Percentiles rank a stretch among this genome's conserved stretches.
phyloP scores from a whole-genome alignment of 148 eudicot genomes.

The Vaccinium corymbosum region DNA sequence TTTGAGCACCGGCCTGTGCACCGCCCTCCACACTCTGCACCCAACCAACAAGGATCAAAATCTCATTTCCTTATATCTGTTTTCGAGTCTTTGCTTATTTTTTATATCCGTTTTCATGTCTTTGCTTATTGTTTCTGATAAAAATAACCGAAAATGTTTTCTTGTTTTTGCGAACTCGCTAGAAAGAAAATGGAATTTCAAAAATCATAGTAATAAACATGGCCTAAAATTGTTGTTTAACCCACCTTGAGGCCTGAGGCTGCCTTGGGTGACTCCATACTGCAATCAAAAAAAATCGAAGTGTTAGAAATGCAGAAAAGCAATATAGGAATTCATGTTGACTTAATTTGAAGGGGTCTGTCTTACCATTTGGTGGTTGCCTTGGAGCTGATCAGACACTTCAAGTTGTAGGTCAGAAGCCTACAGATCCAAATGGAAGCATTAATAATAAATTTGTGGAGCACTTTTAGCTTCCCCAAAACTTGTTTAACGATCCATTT shows the following conservation, averaged over 20 bases:
- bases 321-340: background rate
- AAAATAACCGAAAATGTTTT: background rate
- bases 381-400: constrained; percentile 6
- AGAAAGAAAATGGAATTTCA: background rate
- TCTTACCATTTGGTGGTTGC: constrained; percentile 16
- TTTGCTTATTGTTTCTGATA: too few species aligned
- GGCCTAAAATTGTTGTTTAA: background rate
- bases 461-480: too few species aligned
- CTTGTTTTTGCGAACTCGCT: background rate
- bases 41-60: background rate
- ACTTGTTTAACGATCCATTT: too few species aligned
- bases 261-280: constrained; percentile 45
- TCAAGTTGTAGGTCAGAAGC: constrained; percentile 5
- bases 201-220: background rate
- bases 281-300: constrained; percentile 7
- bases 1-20: constrained; percentile 47
- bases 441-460: background rate
- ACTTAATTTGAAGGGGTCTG: background rate
- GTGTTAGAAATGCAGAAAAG: background rate
- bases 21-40: constrained; percentile 39
- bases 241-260: constrained; percentile 50
- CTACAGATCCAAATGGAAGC: constrained; percentile 13
- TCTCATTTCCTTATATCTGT: background rate
- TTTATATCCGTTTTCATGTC: too few species aligned
- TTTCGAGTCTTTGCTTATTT: too few species aligned